These are phyloP conservation scores for Pythium angustatum DNA, from an alignment of 352 stramenopile species.

Conservation along the genomic window DNA sequence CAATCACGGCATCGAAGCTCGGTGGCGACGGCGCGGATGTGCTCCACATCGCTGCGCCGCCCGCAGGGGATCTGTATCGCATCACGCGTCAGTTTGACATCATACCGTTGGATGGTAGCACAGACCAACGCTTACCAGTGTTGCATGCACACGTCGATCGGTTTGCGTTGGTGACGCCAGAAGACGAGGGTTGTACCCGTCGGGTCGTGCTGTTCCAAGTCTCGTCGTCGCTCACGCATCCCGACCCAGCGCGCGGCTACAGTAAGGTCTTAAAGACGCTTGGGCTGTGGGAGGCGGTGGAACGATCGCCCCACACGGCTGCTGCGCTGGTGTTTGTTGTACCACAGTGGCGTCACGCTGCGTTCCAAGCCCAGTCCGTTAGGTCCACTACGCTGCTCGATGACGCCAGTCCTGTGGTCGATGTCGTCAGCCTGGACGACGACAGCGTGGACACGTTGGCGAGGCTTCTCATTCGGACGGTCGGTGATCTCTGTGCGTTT, in stretches of 20 bases:
- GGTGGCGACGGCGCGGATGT: background rate
- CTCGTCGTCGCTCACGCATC: background rate
- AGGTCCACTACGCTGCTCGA: background rate
- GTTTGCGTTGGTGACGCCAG: background rate
- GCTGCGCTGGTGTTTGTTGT: constrained; percentile 2
- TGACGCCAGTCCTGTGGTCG: background rate
- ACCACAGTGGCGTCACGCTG: background rate
- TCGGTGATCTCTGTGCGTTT: too few relatives aligned
- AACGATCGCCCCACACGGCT: background rate
- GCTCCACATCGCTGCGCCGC: background rate
- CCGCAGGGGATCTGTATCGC: background rate
- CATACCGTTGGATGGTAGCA: background rate
- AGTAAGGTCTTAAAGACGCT: background rate
- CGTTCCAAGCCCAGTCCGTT: background rate
- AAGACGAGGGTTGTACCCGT: background rate
- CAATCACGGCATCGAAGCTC: background rate
- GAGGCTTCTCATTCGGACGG: too few relatives aligned
- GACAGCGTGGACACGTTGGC: too few relatives aligned
- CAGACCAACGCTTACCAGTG: background rate
- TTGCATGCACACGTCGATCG: background rate
- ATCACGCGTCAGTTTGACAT: background rate
- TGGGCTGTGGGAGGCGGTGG: background rate
- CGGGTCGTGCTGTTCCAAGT: background rate
- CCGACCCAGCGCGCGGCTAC: background rate
- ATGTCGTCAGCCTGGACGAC: too few relatives aligned